These are phyloP conservation scores for Jimgerdemannia flammicorona DNA, from an alignment of 192 early-diverging fungal species.

Conservation along the genomic window DNA sequence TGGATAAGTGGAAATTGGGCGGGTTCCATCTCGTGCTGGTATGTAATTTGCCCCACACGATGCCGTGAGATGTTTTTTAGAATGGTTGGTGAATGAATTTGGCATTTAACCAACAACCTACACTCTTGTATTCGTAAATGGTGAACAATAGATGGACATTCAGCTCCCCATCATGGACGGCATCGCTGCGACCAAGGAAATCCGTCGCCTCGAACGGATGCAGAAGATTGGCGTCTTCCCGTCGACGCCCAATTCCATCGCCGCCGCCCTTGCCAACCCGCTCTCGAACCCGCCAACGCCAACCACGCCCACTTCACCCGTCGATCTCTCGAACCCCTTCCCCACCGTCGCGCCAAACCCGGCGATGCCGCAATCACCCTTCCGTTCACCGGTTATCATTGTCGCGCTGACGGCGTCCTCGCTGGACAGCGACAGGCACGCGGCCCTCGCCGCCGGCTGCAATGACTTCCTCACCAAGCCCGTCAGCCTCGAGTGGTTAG, in stretches of 20 bases:
- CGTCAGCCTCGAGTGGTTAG: slow-evolving; percentile 76
- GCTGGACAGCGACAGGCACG: slow-evolving; percentile 60
- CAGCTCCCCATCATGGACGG: slow-evolving; percentile 72
- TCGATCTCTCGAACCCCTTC: neutral
- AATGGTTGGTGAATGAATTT: neutral
- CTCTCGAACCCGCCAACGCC: slow-evolving; percentile 6
- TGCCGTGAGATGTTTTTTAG: neutral
- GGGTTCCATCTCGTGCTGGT: slow-evolving; percentile 65
- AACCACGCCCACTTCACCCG: slow-evolving; percentile 6
- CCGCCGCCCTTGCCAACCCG: slow-evolving; percentile 6
- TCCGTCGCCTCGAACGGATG: slow-evolving; percentile 51
- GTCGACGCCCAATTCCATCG: slow-evolving; percentile 22
- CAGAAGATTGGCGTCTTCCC: slow-evolving; percentile 57
- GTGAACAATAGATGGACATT: slow-evolving; percentile 59
- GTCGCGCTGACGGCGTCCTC: slow-evolving; percentile 84
- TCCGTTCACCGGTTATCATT: slow-evolving; percentile 76
- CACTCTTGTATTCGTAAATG: neutral
- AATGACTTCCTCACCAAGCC: slow-evolving; percentile 93
- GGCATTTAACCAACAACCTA: no score
- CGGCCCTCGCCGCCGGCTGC: slow-evolving; percentile 80
- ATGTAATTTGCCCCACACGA: slow-evolving; percentile 12
- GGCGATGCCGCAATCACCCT: slow-evolving; percentile 26
- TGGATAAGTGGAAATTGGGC: slow-evolving; percentile 70
- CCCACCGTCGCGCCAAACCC: neutral
- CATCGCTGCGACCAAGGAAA: slow-evolving; percentile 60